Base-by-base conservation (phyloP, 495 filamentous ascomycete genomes). In the Aspergillus olivimuriae region DNA sequence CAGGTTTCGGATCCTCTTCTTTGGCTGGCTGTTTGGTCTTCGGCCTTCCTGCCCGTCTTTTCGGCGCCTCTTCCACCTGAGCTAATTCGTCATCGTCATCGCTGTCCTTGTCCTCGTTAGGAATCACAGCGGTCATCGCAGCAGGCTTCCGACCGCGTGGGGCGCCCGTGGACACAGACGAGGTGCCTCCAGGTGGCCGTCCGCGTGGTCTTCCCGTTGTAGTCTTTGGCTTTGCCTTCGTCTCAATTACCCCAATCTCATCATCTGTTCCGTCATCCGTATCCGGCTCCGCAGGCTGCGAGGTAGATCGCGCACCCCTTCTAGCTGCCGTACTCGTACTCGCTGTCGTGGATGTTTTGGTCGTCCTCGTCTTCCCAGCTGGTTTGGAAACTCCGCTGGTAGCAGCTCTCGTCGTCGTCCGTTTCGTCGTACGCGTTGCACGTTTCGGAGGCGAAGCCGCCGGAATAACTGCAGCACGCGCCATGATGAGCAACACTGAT, bases 381-480 rank as follows among this genome's bases (percentile, higher is more conserved):
- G 53, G 9, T 34, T 56, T 58, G 14, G 41, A 43, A 4, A 40
- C 32, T 12, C 46, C 30, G 20, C 23, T 30, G 12, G 39, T 30
- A 17, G 41, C 16, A 15, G n/a, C 19, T 14, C 43, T 54, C 36
- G 52, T 52, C 35, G 46, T 45, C 15, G 57, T 41, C 8, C 55
- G 42, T 23, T 47, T 60, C 14, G 42, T 53, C n/a, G 59, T 52
- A 22, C 65, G 65, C 32, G 61, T 57, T 9, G 51, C 50, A 42
- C 63, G 57, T 46, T 68, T 67, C 15, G 48, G 59, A 16, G 65
- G 61, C 18, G 61, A 61, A 8, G 50, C 44, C 3, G 62, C 48
- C 3, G 65, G 65, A 20, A 71, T 64, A 31, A 69, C 56, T 23
- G 68, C 68, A 24, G 65, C 64, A 42, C 68, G 64, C 37, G 68